These are phyloP conservation scores for Gracilariopsis chorda DNA, from an alignment of 23 red algal species.

Conservation along the genomic window DNA sequence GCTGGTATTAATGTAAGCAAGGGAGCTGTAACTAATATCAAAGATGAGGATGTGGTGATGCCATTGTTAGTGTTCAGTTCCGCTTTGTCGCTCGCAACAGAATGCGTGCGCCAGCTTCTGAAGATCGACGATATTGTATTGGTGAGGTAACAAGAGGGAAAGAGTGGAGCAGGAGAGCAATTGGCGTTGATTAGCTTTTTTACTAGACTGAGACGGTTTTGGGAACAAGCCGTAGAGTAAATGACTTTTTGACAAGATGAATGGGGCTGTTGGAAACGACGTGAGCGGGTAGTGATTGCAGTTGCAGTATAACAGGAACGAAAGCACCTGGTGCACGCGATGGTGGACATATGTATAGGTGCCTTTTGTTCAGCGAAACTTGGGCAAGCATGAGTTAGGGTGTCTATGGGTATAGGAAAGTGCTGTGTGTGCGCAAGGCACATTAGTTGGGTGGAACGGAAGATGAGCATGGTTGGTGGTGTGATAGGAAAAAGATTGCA, in stretches of 20 bases:
- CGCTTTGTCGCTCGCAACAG: constrained; percentile 89
- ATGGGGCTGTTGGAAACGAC: neutral
- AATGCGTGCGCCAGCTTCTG: constrained; percentile 89
- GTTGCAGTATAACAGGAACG: neutral
- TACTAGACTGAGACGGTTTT: neutral
- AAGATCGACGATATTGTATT: constrained; percentile 99
- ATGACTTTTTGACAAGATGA: neutral
- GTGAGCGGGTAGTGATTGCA: neutral
- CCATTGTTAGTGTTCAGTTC: constrained; percentile 88
- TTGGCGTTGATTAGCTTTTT: neutral
- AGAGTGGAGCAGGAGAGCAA: neutral
- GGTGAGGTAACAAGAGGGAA: constrained; percentile 29
- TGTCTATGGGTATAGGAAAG: neutral
- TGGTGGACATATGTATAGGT: neutral
- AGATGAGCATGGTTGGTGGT: neutral
- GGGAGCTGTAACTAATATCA: constrained; percentile 90
- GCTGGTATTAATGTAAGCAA: constrained; percentile 90
- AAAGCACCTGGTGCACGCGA: neutral
- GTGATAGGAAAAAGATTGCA: neutral
- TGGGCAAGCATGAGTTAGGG: too few relatives aligned
- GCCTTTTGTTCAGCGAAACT: neutral
- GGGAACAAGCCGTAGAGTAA: neutral
- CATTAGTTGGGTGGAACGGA: neutral
- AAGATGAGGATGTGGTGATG: constrained; percentile 90
- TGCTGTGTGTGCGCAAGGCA: neutral